These are phyloP conservation scores for Blastobotrys mokoenaii DNA, from an alignment of 805 yeast genomes.

Conservation along the genomic window DNA sequence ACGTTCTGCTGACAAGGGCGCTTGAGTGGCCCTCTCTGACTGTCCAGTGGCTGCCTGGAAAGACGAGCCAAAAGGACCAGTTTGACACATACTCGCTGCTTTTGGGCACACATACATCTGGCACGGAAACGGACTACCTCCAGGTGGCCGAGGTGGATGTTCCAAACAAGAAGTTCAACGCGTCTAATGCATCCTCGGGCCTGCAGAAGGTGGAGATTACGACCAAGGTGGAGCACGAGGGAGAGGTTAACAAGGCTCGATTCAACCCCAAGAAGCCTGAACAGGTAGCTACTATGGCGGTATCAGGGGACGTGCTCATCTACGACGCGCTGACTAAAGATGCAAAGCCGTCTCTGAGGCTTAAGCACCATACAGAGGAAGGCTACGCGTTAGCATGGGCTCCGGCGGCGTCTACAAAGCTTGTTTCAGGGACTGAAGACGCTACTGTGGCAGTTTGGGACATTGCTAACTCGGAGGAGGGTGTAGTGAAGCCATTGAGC, in stretches of 20 bases:
- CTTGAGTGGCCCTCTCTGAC: constrained; percentile 55
- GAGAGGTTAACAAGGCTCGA: constrained; percentile 58
- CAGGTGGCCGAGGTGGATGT: constrained; percentile 32
- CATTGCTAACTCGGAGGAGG: constrained; percentile 25
- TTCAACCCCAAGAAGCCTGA: constrained; percentile 41
- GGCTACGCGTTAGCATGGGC: constrained; percentile 73
- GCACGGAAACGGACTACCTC: constrained; percentile 41
- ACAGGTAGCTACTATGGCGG: constrained; percentile 48
- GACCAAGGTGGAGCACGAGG: constrained; percentile 53
- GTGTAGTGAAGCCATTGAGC: constrained; percentile 29
- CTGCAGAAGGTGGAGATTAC: constrained; percentile 31
- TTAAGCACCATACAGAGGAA: constrained; percentile 44
- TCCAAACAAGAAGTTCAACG: constrained; percentile 20
- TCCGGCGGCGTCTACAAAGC: constrained; percentile 30
- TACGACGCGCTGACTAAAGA: constrained; percentile 17
- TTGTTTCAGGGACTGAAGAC: constrained; percentile 67
- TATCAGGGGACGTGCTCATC: constrained; percentile 29
- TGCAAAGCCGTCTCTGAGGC: constrained; percentile 13
- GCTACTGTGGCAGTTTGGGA: constrained; percentile 72
- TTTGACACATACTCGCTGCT: constrained; percentile 40
- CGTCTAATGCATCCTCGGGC: constrained; percentile 2
- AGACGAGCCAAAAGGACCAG: constrained; percentile 23
- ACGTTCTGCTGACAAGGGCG: constrained; percentile 45
- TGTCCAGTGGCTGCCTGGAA: constrained; percentile 54
- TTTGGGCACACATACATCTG: constrained; percentile 57